These are phyloP conservation scores for Talaromyces albobiverticillius DNA, from an alignment of 2,329 filamentous ascomycete genomes.

Conservation along the genomic window DNA sequence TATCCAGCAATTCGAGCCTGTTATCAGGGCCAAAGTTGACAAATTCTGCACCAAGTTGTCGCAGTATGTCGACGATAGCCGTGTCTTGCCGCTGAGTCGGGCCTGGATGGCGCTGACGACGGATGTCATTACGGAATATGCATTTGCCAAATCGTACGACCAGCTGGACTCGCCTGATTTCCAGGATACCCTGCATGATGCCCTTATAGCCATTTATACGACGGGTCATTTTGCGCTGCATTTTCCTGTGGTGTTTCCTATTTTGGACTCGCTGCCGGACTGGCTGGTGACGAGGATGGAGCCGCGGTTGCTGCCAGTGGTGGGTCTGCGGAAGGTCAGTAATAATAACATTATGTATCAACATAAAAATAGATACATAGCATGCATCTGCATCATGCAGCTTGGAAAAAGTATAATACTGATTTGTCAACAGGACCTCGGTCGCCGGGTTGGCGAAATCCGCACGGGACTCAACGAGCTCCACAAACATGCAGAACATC, in stretches of 20 bases:
- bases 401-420: too few relatives aligned
- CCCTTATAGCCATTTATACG: conserved; percentile 14
- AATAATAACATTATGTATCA: neutral
- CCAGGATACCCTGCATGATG: conserved; percentile 15
- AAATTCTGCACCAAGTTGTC: conserved; percentile 21
- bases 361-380: neutral
- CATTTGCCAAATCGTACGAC: conserved; percentile 26
- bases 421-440: conserved; percentile 16
- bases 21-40: conserved; percentile 21
- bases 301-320: conserved; percentile 15
- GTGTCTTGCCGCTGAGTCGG: conserved; percentile 22
- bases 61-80: conserved; percentile 21
- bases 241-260: conserved; percentile 20
- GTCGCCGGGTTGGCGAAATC: conserved; percentile 15
- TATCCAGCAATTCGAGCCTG: conserved; percentile 25
- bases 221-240: conserved; percentile 20
- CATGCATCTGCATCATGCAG: too few relatives aligned
- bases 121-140: conserved; percentile 47
- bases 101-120: conserved; percentile 24
- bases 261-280: conserved; percentile 22
- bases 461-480: conserved; percentile 10
- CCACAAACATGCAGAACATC: conserved; percentile 11
- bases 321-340: conserved; percentile 18
- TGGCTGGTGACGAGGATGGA: conserved; percentile 21
- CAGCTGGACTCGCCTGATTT: conserved; percentile 20